These are phyloP conservation scores for Entomortierella beljakovae DNA, from an alignment of 192 early-diverging fungal genomes.

Conservation along the genomic window DNA sequence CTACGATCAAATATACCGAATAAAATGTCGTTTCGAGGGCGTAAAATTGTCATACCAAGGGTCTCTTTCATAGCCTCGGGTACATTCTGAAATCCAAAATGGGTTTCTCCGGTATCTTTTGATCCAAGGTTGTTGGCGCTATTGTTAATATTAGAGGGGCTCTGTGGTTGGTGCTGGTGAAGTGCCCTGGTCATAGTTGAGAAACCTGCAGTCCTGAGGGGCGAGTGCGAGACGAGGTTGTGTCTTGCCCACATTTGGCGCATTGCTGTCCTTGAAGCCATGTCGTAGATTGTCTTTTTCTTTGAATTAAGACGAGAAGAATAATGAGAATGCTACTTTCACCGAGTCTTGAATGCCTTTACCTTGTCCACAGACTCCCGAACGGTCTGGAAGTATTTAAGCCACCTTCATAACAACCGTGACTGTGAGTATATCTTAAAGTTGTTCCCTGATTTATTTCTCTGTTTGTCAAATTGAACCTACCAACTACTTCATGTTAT, in stretches of 20 bases:
- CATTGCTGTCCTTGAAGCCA: conserved; percentile 48
- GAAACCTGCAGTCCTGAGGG: conserved; percentile 36
- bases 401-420: neutral
- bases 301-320: neutral
- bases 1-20: too few species aligned
- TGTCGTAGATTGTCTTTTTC: neutral
- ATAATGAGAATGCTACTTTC: neutral
- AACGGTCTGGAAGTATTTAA: too few species aligned
- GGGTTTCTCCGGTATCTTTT: conserved; percentile 68
- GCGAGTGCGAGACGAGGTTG: conserved; percentile 2
- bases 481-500: too few species aligned
- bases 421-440: too few species aligned
- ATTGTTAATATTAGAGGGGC: neutral
- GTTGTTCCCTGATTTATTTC: too few species aligned
- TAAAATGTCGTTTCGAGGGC: neutral
- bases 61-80: conserved; percentile 87
- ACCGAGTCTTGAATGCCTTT: neutral
- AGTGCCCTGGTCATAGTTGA: conserved; percentile 46
- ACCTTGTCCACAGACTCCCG: too few species aligned
- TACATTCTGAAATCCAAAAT: conserved; percentile 96
- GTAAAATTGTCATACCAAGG: conserved; percentile 66
- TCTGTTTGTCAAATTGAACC: too few species aligned
- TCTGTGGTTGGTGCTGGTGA: conserved; percentile 25
- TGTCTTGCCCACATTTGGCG: conserved; percentile 24
- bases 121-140: neutral